Evolutionary conservation across 331 rosid genomes (phyloP), one percentile per base, ranked within the genome.

Genomic region (Spiraea crenata): DNA sequence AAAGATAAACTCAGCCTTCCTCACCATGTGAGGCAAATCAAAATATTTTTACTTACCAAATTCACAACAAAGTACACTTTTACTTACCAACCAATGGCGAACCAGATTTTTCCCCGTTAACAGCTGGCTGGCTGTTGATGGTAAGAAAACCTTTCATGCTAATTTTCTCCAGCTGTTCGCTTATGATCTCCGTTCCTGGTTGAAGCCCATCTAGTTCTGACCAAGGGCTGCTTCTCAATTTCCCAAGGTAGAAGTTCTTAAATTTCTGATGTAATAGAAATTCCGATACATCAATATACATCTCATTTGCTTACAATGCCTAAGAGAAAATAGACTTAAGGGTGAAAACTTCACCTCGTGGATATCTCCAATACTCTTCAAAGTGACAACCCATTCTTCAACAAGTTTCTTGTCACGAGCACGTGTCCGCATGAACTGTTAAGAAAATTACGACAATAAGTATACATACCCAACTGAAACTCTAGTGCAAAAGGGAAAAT

Each of bases 61-160:
- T 16, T 15, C 13, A 67, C 65, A 37, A 35, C 16, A 71, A 56
- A 49, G 44, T 15, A 52, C 62, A 61, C n/a, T 68, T 66, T 57
- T 71, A 81, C 91, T 62, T 81, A 95, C 99, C 99, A 71, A 91
- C 97, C 70, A 81, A 59, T 56, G 84, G 84, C 11, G 97, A 89
- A 80, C 86, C 92, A 76, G 99, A 95, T 76, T 76, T 89, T 80
- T 91, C 96, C 78, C 95, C 97, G 38, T 91, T 87, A 56, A 91
- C 91, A 13, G 99, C 89, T 50, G 97, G 99, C 81, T 95, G 99
- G 87, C 99, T 95, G 82, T 95, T 95, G 77, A 95, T 86, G 67
- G 99, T 85, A 72, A 95, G 96, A 82, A 87, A 91, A 64, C 99
- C 99, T 76, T 86, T 89, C 0, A 39, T 12, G 79, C 83, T 95